Percentiles rank a stretch among this genome's conserved stretches.
These are phyloP conservation scores for Ormosia semicastrata DNA, from an alignment of 306 rosid species.

Conservation along the genomic window DNA sequence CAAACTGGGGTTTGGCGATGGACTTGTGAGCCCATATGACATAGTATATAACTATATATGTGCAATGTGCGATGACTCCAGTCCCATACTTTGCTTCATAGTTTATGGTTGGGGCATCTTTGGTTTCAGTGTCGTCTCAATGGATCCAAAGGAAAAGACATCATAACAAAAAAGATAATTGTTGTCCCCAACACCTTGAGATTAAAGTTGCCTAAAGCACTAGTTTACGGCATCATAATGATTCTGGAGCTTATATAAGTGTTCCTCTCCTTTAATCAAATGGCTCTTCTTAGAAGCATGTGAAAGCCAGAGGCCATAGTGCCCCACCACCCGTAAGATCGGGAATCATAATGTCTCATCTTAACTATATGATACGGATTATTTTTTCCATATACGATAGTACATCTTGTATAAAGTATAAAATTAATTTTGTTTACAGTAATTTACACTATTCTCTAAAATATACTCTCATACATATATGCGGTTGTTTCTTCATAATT, in stretches of 20 bases:
- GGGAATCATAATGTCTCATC: neutral
- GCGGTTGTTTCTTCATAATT: neutral
- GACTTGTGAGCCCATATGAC: constrained; percentile 25
- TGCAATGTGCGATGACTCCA: neutral
- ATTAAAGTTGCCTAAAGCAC: constrained; percentile 36
- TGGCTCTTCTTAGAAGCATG: constrained; percentile 42
- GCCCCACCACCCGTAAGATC: constrained; percentile 20
- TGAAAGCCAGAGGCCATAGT: constrained; percentile 19
- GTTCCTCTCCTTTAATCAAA: constrained; percentile 23
- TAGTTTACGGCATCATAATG: constrained; percentile 27
- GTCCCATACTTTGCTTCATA: constrained; percentile 14
- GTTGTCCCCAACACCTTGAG: constrained; percentile 40
- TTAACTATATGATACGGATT: too few relatives aligned
- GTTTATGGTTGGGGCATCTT: constrained; percentile 35
- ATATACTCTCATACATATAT: neutral
- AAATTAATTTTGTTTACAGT: neutral
- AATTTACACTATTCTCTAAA: neutral
- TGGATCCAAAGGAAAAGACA: constrained; percentile 53
- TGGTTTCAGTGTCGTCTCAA: constrained; percentile 64
- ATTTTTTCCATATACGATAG: too few relatives aligned
- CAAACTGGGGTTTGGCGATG: constrained; percentile 17
- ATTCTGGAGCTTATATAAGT: constrained; percentile 26
- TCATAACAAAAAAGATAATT: constrained; percentile 40
- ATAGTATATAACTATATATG: neutral
- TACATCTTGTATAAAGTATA: neutral